Conservation (phyloP, 2,329 filamentous ascomycete species). For the Colletotrichum sp. region DNA sequence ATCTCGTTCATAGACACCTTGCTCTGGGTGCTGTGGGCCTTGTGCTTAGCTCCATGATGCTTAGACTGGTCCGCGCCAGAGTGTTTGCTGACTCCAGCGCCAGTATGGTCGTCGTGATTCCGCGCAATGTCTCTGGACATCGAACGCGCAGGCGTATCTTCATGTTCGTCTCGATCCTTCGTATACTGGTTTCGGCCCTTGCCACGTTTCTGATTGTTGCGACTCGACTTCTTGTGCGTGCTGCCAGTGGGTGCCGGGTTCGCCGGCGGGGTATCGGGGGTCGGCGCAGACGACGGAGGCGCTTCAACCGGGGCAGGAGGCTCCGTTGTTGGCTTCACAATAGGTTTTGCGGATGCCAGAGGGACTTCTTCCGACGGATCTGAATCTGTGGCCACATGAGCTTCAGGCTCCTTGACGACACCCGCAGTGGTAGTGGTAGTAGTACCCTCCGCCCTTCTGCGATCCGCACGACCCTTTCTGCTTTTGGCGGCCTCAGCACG, state of each 20-base stretch:
- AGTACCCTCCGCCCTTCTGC: conserved; percentile 81
- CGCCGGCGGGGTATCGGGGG: conserved; percentile 53
- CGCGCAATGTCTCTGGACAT: conserved; percentile 57
- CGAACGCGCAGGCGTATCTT: conserved; percentile 62
- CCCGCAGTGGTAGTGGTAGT: conserved; percentile 43
- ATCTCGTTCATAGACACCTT: conserved; percentile 88
- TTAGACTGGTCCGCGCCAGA: conserved; percentile 51
- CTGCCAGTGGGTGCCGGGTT: conserved; percentile 41
- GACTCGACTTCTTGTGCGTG: conserved; percentile 65
- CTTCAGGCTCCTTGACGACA: conserved; percentile 32
- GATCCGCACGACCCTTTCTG: conserved; percentile 81
- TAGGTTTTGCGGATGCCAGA: conserved; percentile 41
- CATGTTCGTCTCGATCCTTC: conserved; percentile 70
- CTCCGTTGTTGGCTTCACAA: conserved; percentile 34
- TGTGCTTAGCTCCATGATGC: conserved; percentile 53
- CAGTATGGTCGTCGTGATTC: conserved; percentile 39
- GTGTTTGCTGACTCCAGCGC: conserved; percentile 38
- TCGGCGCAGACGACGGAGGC: conserved; percentile 35
- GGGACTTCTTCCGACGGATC: conserved; percentile 74
- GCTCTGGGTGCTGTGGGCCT: conserved; percentile 57
- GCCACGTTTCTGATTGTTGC: conserved; percentile 69
- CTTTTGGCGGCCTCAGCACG: conserved; percentile 78
- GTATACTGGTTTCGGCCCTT: conserved; percentile 85
- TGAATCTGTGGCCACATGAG: conserved; percentile 62
- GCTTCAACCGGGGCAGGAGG: conserved; percentile 33